A percentile compares a stretch with the other conserved stretches of the same genome.
Evolutionary conservation across 495 filamentous ascomycete genomes (phyloP).

Genomic region (Hypoxylon perforatum): DNA sequence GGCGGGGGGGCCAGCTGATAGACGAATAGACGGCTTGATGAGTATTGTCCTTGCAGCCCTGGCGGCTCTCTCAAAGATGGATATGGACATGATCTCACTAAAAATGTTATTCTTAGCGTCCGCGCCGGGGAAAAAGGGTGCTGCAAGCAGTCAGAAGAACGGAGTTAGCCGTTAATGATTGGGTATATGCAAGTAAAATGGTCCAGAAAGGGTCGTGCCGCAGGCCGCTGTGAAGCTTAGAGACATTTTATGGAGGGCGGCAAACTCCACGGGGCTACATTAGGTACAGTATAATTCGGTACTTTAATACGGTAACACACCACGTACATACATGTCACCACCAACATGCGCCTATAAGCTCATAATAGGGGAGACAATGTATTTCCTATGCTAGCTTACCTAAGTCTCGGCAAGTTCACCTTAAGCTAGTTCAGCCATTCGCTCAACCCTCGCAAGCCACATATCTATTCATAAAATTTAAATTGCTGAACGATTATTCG

Average conservation of each 20-base stretch:
- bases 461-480: background rate
- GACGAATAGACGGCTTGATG: conserved; percentile 22
- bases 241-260: conserved; percentile 10
- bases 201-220: conserved; percentile 9
- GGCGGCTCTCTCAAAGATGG: conserved; percentile 31
- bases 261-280: conserved; percentile 14
- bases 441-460: background rate
- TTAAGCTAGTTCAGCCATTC: background rate
- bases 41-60: conserved; percentile 14
- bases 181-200: conserved; percentile 30
- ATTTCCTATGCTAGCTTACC: background rate
- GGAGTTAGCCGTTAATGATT: conserved; percentile 27
- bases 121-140: conserved; percentile 17
- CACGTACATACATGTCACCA: background rate
- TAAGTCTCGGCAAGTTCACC: background rate
- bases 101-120: conserved; percentile 38
- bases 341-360: background rate
- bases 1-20: conserved; percentile 8
- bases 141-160: conserved; percentile 25
- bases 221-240: conserved; percentile 21
- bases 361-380: background rate
- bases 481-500: too few relatives aligned
- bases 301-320: background rate
- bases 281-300: background rate
- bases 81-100: conserved; percentile 11